phyloP scores from a whole-genome alignment of 2,329 filamentous ascomycete genomes.

The Ceratocystis lukuohia region DNA sequence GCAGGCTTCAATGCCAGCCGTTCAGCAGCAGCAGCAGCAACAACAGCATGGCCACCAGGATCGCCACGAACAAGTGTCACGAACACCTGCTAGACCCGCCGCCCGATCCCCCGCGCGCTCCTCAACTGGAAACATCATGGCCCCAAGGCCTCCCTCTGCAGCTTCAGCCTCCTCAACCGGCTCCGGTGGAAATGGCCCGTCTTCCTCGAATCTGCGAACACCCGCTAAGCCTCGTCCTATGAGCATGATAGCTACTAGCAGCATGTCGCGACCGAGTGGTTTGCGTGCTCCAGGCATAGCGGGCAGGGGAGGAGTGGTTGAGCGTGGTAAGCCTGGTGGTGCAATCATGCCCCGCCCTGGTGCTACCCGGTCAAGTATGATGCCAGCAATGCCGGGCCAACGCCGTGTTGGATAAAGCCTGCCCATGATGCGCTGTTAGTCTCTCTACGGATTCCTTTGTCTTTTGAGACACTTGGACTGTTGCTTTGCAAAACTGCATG shows the following conservation, averaged over 20 bases:
- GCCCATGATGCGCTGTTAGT: neutral
- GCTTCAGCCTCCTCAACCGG: constrained; percentile 18
- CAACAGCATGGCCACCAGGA: constrained; percentile 20
- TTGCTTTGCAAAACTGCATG: neutral
- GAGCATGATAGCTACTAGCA: constrained; percentile 38
- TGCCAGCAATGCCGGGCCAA: constrained; percentile 70
- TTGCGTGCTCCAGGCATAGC: constrained; percentile 46
- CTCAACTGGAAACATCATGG: constrained; percentile 9
- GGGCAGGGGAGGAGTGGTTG: constrained; percentile 25
- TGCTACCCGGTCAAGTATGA: constrained; percentile 51
- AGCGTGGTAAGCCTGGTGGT: constrained; percentile 33
- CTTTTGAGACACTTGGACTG: constrained; percentile 4
- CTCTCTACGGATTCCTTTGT: neutral
- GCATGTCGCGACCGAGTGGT: constrained; percentile 42
- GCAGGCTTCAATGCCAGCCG: constrained; percentile 32
- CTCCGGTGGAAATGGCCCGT: constrained; percentile 11
- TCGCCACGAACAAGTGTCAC: constrained; percentile 22
- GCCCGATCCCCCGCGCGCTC: constrained; percentile 21
- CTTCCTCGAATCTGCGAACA: constrained; percentile 21
- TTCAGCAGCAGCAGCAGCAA: constrained; percentile 20
- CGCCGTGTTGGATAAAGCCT: constrained; percentile 25
- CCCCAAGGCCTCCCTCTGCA: constrained; percentile 15
- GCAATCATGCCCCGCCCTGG: constrained; percentile 38
- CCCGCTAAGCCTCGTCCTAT: constrained; percentile 28
- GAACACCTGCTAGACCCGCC: constrained; percentile 21